A percentile compares a stretch with the other conserved stretches of the same genome.
phyloP scores from a whole-genome alignment of 148 eudicot species.

The Oxyria digyna region DNA sequence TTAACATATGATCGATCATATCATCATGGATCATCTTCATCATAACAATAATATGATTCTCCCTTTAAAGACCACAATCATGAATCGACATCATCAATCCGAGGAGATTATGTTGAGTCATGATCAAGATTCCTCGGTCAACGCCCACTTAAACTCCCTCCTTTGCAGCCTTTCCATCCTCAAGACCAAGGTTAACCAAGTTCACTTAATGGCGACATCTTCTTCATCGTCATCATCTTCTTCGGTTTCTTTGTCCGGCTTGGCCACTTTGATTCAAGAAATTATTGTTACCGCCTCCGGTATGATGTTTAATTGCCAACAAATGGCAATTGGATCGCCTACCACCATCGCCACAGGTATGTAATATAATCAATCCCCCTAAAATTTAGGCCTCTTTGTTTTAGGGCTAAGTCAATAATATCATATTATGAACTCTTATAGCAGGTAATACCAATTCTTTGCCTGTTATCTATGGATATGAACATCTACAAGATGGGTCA shows the following conservation, averaged over 20 bases:
- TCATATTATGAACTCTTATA: not conserved
- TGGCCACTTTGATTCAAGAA: conserved; percentile 55
- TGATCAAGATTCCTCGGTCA: not conserved
- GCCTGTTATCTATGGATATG: conserved; percentile 2
- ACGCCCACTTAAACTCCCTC: conserved; percentile 22
- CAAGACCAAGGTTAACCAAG: conserved; percentile 43
- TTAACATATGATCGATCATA: not conserved
- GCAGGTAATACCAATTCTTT: not conserved
- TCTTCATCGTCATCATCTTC: conserved; percentile 22
- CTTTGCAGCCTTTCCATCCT: conserved; percentile 35
- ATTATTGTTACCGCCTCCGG: conserved; percentile 52
- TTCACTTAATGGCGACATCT: conserved; percentile 25
- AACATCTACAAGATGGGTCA: not conserved
- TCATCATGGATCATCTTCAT: not conserved
- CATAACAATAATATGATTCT: not conserved
- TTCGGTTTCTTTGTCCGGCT: conserved; percentile 21
- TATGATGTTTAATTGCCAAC: conserved; percentile 73
- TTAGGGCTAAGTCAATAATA: not conserved
- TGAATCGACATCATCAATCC: not conserved
- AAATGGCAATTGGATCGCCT: conserved; percentile 21
- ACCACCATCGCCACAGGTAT: not conserved
- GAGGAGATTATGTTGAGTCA: not conserved
- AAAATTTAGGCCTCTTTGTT: not conserved
- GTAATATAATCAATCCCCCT: not conserved
- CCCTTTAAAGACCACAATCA: not conserved